phyloP scores from a whole-genome alignment of 106 monocot species.

The Platanthera guangdongensis region DNA sequence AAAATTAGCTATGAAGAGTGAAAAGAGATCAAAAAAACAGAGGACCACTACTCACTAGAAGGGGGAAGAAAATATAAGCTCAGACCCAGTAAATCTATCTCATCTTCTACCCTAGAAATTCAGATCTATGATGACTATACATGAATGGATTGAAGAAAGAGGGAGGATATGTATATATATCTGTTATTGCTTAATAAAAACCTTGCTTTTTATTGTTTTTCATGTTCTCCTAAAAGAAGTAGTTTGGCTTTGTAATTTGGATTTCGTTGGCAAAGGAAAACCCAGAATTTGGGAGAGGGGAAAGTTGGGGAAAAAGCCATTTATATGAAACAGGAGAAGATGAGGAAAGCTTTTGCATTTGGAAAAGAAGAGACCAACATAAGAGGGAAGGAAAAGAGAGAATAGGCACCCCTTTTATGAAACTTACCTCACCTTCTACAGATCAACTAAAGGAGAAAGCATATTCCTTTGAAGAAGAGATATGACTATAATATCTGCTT shows the following conservation, averaged over 20 bases:
- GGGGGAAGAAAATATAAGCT: not conserved
- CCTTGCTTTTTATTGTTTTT: not conserved
- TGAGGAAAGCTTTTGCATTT: not conserved
- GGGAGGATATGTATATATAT: not conserved
- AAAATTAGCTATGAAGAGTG: not conserved
- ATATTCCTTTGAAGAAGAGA: not conserved
- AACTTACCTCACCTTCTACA: not conserved
- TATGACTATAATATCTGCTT: not conserved
- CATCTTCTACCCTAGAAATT: not conserved
- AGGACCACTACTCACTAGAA: not conserved
- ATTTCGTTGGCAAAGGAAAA: not conserved
- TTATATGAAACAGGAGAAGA: not conserved
- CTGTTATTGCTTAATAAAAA: not conserved
- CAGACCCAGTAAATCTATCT: not conserved
- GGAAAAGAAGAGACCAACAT: not conserved
- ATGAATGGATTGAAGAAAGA: not conserved
- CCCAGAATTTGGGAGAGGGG: not conserved
- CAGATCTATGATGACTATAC: not conserved
- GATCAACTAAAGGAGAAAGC: not conserved
- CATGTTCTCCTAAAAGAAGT: not conserved
- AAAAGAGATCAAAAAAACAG: not conserved
- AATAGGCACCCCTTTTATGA: not conserved
- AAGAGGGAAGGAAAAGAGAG: not conserved
- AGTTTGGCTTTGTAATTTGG: not conserved
- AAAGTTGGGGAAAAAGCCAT: not conserved